Conservation (phyloP, 2,329 filamentous ascomycete genomes). For the Ophiobolus disseminans region DNA sequence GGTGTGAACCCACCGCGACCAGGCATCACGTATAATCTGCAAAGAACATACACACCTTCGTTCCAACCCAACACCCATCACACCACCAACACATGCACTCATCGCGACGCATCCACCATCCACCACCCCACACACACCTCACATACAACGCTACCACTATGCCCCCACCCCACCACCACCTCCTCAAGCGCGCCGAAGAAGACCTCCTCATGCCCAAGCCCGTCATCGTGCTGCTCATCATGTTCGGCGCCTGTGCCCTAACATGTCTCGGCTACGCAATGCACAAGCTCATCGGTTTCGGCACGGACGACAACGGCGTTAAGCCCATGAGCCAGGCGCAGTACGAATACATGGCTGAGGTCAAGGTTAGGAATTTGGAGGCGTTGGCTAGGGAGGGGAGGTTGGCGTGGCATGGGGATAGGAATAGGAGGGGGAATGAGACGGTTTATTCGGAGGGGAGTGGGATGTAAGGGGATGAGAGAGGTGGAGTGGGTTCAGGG, state of each 20-base stretch:
- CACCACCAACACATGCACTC: too few species aligned
- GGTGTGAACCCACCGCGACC: too few species aligned
- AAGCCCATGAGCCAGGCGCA: conserved; percentile 20
- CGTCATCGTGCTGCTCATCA: conserved; percentile 29
- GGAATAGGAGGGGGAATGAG: background rate
- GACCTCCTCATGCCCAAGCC: conserved; percentile 21
- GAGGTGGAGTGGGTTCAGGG: too few species aligned
- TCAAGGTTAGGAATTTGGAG: conserved; percentile 22
- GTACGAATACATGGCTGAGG: conserved; percentile 31
- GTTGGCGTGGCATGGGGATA: background rate
- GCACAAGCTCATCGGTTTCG: conserved; percentile 24
- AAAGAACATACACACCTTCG: too few species aligned
- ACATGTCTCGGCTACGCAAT: conserved; percentile 28
- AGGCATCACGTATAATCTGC: too few species aligned
- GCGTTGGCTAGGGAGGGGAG: conserved; percentile 9
- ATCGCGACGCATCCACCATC: background rate
- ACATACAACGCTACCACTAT: background rate
- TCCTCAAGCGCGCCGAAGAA: conserved; percentile 20
- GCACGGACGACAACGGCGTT: conserved; percentile 10
- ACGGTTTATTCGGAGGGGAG: background rate
- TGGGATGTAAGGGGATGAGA: background rate
- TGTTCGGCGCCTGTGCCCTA: conserved; percentile 20
- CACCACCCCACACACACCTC: background rate
- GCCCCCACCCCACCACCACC: background rate
- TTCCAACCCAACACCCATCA: too few species aligned